phyloP scores from a whole-genome alignment of 768 basidiomycete species.

The Suillus fuscotomentosus region DNA sequence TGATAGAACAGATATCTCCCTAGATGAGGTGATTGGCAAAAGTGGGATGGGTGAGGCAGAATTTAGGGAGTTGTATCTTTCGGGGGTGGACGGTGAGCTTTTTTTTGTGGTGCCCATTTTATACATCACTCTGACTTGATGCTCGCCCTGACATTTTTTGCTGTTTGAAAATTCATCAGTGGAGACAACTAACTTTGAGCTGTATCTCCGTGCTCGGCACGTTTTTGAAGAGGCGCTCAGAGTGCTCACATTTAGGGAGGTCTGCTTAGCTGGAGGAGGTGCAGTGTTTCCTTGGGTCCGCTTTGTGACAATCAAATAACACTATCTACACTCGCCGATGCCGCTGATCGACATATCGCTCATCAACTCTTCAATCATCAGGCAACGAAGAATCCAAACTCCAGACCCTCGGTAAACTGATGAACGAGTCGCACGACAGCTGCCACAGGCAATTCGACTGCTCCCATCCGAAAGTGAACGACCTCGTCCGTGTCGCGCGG shows the following conservation, averaged over 20 bases:
- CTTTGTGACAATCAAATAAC: not conserved
- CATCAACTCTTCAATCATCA: not conserved
- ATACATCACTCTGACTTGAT: not conserved
- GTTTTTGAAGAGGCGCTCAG: constrained; percentile 79
- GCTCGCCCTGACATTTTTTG: constrained; percentile 1
- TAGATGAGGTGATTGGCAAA: constrained; percentile 61
- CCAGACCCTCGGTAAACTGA: constrained; percentile 59
- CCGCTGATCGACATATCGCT: not conserved
- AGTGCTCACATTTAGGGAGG: constrained; percentile 73
- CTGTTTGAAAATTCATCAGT: constrained; percentile 33
- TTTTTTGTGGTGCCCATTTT: not conserved
- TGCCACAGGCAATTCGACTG: constrained; percentile 74
- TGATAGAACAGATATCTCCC: not conserved
- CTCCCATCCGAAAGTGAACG: constrained; percentile 76
- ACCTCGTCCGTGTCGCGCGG: constrained; percentile 57
- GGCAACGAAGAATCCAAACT: constrained; percentile 32
- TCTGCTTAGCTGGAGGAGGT: constrained; percentile 50
- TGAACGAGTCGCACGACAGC: constrained; percentile 77
- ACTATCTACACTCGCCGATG: not conserved
- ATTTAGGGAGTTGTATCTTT: constrained; percentile 70
- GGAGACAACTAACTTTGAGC: constrained; percentile 76
- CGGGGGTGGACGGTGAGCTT: constrained; percentile 73
- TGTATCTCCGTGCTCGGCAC: constrained; percentile 81
- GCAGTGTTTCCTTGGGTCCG: constrained; percentile 8
- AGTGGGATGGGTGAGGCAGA: constrained; percentile 51